Conservation (phyloP, 768 basidiomycete species). For the Naganishia vishniacii region DNA sequence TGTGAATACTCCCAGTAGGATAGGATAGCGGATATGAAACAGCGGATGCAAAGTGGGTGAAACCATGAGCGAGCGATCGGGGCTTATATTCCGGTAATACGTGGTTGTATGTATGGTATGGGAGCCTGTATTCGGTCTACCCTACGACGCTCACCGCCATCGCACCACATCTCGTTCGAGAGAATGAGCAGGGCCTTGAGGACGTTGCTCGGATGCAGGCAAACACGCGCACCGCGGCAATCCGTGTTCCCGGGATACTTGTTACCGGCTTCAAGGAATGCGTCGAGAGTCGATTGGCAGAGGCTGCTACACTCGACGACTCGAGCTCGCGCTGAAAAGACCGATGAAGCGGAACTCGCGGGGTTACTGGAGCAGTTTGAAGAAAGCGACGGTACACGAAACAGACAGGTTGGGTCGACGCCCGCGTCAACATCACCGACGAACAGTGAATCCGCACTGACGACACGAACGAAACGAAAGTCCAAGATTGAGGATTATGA, state of each 20-base stretch:
- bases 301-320: background rate
- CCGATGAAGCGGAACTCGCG: background rate
- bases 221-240: background rate
- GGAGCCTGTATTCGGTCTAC: no score
- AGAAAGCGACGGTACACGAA: background rate
- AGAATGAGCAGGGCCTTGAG: background rate
- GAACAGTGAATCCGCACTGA: background rate
- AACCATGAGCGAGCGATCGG: no score
- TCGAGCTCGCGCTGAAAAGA: background rate
- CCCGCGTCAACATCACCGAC: no score
- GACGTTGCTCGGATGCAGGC: background rate
- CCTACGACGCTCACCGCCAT: no score
- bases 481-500: slow-evolving; percentile 21
- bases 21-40: no score
- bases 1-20: no score
- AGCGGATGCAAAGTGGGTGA: no score
- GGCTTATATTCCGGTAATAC: no score
- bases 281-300: background rate
- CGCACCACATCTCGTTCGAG: no score
- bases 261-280: background rate
- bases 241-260: no score
- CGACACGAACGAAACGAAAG: background rate
- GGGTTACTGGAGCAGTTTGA: slow-evolving; percentile 2
- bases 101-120: no score
- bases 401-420: background rate